Percentiles rank a stretch among this genome's conserved stretches.
phyloP scores from a whole-genome alignment of 2,329 filamentous ascomycete species.

The Anthostomella pinea region DNA sequence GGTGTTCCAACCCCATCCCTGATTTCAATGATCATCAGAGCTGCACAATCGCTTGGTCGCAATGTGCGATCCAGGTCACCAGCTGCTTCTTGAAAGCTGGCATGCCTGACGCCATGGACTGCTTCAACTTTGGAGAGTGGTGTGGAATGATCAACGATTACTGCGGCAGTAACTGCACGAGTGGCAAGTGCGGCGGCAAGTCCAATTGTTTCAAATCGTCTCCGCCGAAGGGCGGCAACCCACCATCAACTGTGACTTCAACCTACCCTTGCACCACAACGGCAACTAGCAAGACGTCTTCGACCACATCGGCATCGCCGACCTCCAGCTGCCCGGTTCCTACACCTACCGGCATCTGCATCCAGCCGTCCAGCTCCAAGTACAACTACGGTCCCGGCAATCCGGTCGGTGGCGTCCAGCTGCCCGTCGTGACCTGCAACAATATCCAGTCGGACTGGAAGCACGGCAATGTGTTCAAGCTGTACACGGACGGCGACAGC shows the following conservation, averaged over 20 bases:
- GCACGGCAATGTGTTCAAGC: constrained; percentile 48
- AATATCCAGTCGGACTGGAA: constrained; percentile 40
- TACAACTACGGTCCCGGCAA: constrained; percentile 66
- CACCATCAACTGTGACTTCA: constrained; percentile 35
- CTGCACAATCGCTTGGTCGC: constrained; percentile 43
- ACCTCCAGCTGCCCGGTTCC: constrained; percentile 40
- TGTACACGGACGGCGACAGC: constrained; percentile 45
- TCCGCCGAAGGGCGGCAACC: constrained; percentile 36
- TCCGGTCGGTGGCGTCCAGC: constrained; percentile 48
- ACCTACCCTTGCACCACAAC: constrained; percentile 31
- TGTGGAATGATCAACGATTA: constrained; percentile 44
- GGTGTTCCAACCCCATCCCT: constrained; percentile 41
- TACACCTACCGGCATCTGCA: constrained; percentile 50
- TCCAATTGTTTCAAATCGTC: constrained; percentile 40
- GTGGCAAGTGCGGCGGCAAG: constrained; percentile 35
- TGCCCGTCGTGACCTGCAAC: constrained; percentile 55
- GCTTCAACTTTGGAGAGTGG: constrained; percentile 51
- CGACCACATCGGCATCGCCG: constrained; percentile 21
- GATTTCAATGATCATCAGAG: constrained; percentile 41
- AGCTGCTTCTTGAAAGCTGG: constrained; percentile 52
- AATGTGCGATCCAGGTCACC: constrained; percentile 45
- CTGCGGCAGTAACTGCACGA: constrained; percentile 39
- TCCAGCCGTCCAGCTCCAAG: constrained; percentile 52
- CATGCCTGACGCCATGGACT: constrained; percentile 47
- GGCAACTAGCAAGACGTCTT: constrained; percentile 31